Evolutionary conservation across 352 stramenopile genomes (phyloP).

Genomic region (Phytophthora citrophthora): DNA sequence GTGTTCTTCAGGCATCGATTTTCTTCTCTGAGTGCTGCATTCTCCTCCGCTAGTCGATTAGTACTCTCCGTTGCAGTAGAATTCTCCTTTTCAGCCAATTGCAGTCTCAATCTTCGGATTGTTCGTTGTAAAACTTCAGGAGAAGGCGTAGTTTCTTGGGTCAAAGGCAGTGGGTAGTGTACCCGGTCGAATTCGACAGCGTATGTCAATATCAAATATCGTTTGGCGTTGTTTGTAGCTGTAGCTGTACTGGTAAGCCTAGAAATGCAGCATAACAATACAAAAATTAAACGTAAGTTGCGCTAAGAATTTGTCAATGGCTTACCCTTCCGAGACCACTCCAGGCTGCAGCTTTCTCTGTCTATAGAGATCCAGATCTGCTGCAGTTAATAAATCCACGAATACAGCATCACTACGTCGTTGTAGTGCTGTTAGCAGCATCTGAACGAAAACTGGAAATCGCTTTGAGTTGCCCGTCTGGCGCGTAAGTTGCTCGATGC

Average conservation of each 20-base stretch:
- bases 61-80: slow-evolving; percentile 1
- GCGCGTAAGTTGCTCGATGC: slow-evolving; percentile 92
- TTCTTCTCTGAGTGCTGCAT: slow-evolving; percentile 57
- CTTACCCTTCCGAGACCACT: slow-evolving; percentile 15
- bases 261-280: slow-evolving; percentile 7
- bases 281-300: slow-evolving; percentile 12
- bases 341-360: slow-evolving; percentile 65
- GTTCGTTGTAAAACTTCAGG: slow-evolving; percentile 82
- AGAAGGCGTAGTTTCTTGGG: slow-evolving; percentile 64
- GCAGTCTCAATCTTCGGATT: slow-evolving; percentile 63
- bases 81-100: slow-evolving; percentile 24
- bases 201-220: slow-evolving; percentile 95
- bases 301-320: background rate
- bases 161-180: slow-evolving; percentile 93
- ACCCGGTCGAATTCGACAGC: slow-evolving; percentile 94
- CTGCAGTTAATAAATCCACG: slow-evolving; percentile 91
- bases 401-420: slow-evolving; percentile 86
- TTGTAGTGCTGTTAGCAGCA: slow-evolving; percentile 87
- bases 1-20: slow-evolving; percentile 74
- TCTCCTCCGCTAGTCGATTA: slow-evolving; percentile 43
- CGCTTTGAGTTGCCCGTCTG: slow-evolving; percentile 95
- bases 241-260: slow-evolving; percentile 11
- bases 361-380: slow-evolving; percentile 85
- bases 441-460: slow-evolving; percentile 93
- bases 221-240: slow-evolving; percentile 54